These are phyloP conservation scores for Apiospora marii DNA, from an alignment of 2,329 filamentous ascomycete species.

Conservation along the genomic window DNA sequence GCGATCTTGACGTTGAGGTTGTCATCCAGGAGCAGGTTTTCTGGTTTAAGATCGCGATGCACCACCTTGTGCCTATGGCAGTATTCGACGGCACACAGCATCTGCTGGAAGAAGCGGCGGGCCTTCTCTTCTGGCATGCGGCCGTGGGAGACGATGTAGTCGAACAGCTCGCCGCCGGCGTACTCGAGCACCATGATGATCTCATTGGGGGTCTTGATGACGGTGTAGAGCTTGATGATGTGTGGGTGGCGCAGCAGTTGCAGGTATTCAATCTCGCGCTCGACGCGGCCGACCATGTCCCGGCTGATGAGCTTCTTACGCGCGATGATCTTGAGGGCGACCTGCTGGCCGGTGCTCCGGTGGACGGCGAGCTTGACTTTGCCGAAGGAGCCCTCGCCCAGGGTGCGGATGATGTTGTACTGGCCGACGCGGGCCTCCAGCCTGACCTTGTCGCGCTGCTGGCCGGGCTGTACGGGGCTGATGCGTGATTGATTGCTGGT, in stretches of 20 bases:
- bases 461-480: conserved; percentile 34
- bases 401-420: conserved; percentile 88
- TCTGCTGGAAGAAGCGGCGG: conserved; percentile 98
- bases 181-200: conserved; percentile 99
- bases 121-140: conserved; percentile 90
- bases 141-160: conserved; percentile 96
- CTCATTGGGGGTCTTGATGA: conserved; percentile 92
- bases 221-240: conserved; percentile 99
- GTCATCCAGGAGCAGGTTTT: conserved; percentile 94
- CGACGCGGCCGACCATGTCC: conserved; percentile 97
- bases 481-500: conserved; percentile 22
- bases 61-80: conserved; percentile 99
- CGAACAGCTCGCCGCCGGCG: conserved; percentile 94
- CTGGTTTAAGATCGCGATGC: conserved; percentile 95
- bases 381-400: conserved; percentile 96
- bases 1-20: conserved; percentile 99
- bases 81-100: conserved; percentile 98
- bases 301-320: conserved; percentile 94
- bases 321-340: conserved; percentile 97
- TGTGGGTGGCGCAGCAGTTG: conserved; percentile 95
- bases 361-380: conserved; percentile 98
- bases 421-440: conserved; percentile 87
- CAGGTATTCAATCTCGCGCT: conserved; percentile 97
- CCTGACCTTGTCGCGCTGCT: conserved; percentile 59
- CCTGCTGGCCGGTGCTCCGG: conserved; percentile 89